Base-by-base conservation (phyloP, 306 rosid genomes). In the Cicer judaicum region DNA sequence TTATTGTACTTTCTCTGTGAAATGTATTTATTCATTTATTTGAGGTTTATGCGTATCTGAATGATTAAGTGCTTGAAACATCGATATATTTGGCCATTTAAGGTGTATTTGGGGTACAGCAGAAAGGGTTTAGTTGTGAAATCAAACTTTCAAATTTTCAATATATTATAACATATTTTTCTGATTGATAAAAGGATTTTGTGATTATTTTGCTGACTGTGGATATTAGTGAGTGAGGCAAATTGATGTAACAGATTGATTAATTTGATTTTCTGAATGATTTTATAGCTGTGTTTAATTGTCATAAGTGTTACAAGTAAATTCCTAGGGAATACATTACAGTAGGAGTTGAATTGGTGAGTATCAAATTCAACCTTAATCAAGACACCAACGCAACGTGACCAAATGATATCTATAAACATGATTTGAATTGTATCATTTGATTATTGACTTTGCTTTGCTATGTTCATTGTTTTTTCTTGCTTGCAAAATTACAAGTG, bases 51-150 rank as follows among this genome's bases (percentile, higher is more conserved):
- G 8, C 29, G 54, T 59, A 18, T 69, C 1, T 56, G 41, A 68
- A 36, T 34, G 8, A 68, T 38, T 34, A 16, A 54, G 36, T 44
- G 43, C 40, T 49, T 18, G 54, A 14, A 63, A 61, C 15, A 38
- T 34, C 9, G 46, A 10, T 36, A 2, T 39, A 9, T 12, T 47
- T 47, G 5, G 1, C 7, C n/a, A 47, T 47, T 12, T 64, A 50
- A 42, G 29, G 60, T 44, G 39, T 4, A 21, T 55, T 64, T 11
- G 43, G 16, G 18, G 19, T 64, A 52, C 11, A 36, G n/a, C 3
- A 14, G 46, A 14, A 24, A 70, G 53, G 77, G 24, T 55, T 79
- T 63, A 36, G 16, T 53, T 79, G 56, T 61, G 79, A 52, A 74
- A 47, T 43, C 13, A 10, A 21, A 11, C 72, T 39, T n/a, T 7